A percentile compares a stretch with the other conserved stretches of the same genome.
These are phyloP conservation scores for Diplosphaera chodatii DNA, from an alignment of 139 green algal genomes.

Conservation along the genomic window DNA sequence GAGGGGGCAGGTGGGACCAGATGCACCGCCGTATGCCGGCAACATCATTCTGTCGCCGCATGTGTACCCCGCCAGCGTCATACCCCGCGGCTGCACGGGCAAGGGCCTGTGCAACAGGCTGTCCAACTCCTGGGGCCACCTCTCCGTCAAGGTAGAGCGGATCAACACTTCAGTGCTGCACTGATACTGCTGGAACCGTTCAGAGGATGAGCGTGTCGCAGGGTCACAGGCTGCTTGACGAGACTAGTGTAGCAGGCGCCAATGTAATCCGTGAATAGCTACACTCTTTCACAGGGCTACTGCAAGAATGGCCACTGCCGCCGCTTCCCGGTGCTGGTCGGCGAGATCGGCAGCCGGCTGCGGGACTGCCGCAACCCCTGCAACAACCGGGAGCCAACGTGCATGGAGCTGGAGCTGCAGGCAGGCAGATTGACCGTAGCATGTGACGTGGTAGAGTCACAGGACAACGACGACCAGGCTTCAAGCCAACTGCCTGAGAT, in stretches of 20 bases:
- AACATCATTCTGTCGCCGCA: not conserved
- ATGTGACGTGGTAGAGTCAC: too few relatives aligned
- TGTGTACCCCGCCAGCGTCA: not conserved
- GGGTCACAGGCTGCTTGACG: too few relatives aligned
- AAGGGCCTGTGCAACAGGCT: slow-evolving; percentile 14
- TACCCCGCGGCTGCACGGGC: slow-evolving; percentile 5
- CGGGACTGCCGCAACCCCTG: not conserved
- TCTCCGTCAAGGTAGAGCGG: slow-evolving; percentile 16
- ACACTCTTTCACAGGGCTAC: not conserved
- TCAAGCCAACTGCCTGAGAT: too few relatives aligned
- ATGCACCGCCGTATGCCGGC: not conserved
- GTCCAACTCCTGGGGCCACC: slow-evolving; percentile 26
- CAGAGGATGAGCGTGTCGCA: too few relatives aligned
- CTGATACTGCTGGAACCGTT: too few relatives aligned
- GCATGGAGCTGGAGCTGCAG: not conserved
- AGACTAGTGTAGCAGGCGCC: too few relatives aligned
- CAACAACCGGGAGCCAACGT: not conserved
- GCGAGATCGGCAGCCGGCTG: slow-evolving; percentile 33
- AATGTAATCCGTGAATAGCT: too few relatives aligned
- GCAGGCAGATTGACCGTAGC: too few relatives aligned
- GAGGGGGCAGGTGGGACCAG: not conserved
- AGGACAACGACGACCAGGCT: too few relatives aligned
- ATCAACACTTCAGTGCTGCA: too few relatives aligned
- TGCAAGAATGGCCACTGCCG: slow-evolving; percentile 7
- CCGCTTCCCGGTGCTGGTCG: slow-evolving; percentile 33